Percentiles rank a stretch among this genome's conserved stretches.
Evolutionary conservation across 768 basidiomycete species (phyloP).

Genomic region (Nevesoporus exiguus): DNA sequence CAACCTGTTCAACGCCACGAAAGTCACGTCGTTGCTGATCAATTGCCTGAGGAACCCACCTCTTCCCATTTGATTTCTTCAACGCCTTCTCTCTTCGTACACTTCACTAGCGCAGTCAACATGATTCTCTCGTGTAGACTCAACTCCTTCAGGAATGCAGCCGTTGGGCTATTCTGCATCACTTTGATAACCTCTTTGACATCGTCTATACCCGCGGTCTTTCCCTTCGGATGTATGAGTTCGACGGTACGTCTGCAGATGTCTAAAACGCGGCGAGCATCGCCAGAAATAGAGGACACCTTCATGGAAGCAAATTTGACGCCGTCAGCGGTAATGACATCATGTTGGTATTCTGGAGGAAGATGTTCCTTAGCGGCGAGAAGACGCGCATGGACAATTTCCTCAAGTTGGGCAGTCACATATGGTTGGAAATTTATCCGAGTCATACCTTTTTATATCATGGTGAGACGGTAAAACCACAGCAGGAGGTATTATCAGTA

Average conservation of each 20-base stretch:
- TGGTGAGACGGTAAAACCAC: background rate
- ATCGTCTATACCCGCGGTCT: slow-evolving; percentile 63
- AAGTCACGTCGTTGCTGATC: background rate
- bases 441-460: slow-evolving; percentile 67
- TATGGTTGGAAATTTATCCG: slow-evolving; percentile 94
- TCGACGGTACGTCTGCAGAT: slow-evolving; percentile 92
- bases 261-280: slow-evolving; percentile 90
- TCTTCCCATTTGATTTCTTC: slow-evolving; percentile 86
- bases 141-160: slow-evolving; percentile 76
- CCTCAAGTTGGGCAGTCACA: slow-evolving; percentile 67
- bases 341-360: slow-evolving; percentile 41
- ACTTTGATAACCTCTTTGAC: slow-evolving; percentile 75
- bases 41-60: slow-evolving; percentile 38
- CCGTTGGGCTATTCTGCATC: slow-evolving; percentile 90
- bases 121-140: slow-evolving; percentile 87
- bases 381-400: slow-evolving; percentile 85
- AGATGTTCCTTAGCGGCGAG: slow-evolving; percentile 53
- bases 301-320: slow-evolving; percentile 82
- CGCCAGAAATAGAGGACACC: slow-evolving; percentile 81
- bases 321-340: slow-evolving; percentile 64
- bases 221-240: slow-evolving; percentile 51
- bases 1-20: slow-evolving; percentile 44
- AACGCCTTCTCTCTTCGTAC: slow-evolving; percentile 78
- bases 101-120: slow-evolving; percentile 79
- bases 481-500: background rate